phyloP scores from a whole-genome alignment of 2,329 filamentous ascomycete genomes.

The Rasamsonia emersonii region DNA sequence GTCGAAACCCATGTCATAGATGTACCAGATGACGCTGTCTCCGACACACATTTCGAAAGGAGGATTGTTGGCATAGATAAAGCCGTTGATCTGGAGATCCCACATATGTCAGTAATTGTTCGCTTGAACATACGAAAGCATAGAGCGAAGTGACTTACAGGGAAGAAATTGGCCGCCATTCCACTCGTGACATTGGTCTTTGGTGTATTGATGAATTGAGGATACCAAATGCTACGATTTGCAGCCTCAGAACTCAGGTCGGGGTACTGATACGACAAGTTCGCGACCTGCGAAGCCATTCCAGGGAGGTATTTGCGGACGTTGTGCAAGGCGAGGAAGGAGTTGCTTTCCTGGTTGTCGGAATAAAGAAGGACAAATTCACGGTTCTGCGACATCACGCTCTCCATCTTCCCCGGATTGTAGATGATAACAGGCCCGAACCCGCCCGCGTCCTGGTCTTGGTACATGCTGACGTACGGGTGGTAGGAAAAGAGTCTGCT shows the following conservation, averaged over 20 bases:
- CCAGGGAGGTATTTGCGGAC: slow-evolving; percentile 13
- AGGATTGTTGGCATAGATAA: slow-evolving; percentile 20
- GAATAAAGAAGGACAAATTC: slow-evolving; percentile 19
- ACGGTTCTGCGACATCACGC: slow-evolving; percentile 16
- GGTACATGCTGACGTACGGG: slow-evolving; percentile 18
- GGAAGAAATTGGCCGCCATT: no score
- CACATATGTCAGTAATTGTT: no score
- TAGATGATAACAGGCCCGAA: slow-evolving; percentile 19
- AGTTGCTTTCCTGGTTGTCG: slow-evolving; percentile 16
- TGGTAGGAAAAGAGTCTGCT: slow-evolving; percentile 16
- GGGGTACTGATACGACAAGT: no score
- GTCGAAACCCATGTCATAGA: slow-evolving; percentile 14
- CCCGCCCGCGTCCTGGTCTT: slow-evolving; percentile 13
- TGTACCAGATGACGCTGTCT: slow-evolving; percentile 23
- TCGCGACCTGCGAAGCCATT: no score
- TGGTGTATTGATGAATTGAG: no score
- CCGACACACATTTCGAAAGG: slow-evolving; percentile 20
- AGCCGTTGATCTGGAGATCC: slow-evolving; percentile 22
- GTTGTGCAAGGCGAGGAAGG: slow-evolving; percentile 18
- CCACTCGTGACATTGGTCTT: no score
- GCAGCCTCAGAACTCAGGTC: no score
- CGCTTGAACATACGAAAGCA: no score
- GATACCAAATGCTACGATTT: no score
- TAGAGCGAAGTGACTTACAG: no score
- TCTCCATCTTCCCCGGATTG: slow-evolving; percentile 15